Evolutionary conservation across 2,329 filamentous ascomycete genomes (phyloP).

Genomic region (Fusarium annulatum): DNA sequence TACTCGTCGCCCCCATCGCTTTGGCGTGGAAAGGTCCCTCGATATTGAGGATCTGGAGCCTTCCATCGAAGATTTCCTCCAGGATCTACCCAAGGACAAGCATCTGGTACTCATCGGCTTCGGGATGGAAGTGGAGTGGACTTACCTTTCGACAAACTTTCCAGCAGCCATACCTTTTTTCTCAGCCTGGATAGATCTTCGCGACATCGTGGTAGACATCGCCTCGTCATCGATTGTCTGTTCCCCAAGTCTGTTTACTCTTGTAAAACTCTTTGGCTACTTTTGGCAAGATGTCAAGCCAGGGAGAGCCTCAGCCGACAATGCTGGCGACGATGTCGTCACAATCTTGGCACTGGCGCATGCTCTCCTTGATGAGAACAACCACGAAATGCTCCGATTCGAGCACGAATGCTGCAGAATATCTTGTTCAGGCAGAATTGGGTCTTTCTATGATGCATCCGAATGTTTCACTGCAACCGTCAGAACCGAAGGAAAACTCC

Average conservation of each 20-base stretch:
- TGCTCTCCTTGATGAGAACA: not conserved
- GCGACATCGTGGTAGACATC: conserved; percentile 25
- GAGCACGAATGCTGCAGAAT: no score
- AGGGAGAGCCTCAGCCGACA: not conserved
- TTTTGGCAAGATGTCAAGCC: no score
- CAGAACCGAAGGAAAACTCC: no score
- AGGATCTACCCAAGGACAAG: not conserved
- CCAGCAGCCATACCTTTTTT: conserved; percentile 14
- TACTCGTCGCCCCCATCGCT: conserved; percentile 16
- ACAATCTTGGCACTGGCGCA: conserved; percentile 9
- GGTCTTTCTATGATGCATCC: no score
- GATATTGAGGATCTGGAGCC: not conserved
- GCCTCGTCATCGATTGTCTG: not conserved
- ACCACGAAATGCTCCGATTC: not conserved
- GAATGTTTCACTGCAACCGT: no score
- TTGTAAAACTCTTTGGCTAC: no score
- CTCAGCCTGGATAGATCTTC: conserved; percentile 25
- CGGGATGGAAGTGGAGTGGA: conserved; percentile 29
- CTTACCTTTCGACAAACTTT: conserved; percentile 8
- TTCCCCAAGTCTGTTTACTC: no score
- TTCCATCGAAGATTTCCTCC: conserved; percentile 12
- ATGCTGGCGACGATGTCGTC: conserved; percentile 32
- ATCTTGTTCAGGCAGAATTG: no score
- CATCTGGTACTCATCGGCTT: conserved; percentile 11
- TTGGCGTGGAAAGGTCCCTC: conserved; percentile 5